A percentile compares a stretch with the other conserved stretches of the same genome.
Evolutionary conservation across 139 green algal genomes (phyloP).

Genomic region (Volvox africanus): DNA sequence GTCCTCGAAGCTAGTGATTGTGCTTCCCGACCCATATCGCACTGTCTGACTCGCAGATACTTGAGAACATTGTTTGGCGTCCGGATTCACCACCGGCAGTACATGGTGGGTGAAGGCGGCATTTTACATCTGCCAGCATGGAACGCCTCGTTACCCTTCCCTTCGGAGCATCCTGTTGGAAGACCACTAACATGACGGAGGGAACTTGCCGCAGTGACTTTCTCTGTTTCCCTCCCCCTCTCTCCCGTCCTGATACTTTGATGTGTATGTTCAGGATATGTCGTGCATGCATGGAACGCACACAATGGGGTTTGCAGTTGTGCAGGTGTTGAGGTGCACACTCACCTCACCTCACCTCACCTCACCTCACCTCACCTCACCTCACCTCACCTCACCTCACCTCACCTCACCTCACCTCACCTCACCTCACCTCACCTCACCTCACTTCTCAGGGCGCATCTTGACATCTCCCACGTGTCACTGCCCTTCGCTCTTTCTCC

Average conservation of each 20-base stretch:
- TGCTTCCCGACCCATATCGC: neutral
- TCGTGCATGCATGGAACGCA: too few relatives aligned
- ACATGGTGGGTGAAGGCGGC: constrained; percentile 1
- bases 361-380: too few relatives aligned
- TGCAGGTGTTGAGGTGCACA: too few relatives aligned
- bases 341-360: too few relatives aligned
- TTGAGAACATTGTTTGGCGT: constrained; percentile 25
- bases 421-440: too few relatives aligned
- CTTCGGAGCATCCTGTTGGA: neutral
- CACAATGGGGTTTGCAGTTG: too few relatives aligned
- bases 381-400: too few relatives aligned
- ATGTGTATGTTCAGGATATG: too few relatives aligned
- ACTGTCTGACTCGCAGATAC: neutral
- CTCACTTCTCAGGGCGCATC: too few relatives aligned
- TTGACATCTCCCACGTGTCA: too few relatives aligned
- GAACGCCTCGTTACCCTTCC: neutral
- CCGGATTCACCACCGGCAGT: constrained; percentile 26
- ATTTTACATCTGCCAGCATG: neutral
- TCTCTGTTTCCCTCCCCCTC: neutral
- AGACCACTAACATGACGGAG: neutral
- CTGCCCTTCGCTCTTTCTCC: too few relatives aligned
- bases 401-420: too few relatives aligned
- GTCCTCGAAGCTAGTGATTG: neutral
- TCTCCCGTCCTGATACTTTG: neutral
- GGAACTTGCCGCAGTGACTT: neutral